Percentiles rank a stretch among this genome's conserved stretches.
Conservation (phyloP, 805 yeast genomes). For the Wickerhamiella occidentalis region DNA sequence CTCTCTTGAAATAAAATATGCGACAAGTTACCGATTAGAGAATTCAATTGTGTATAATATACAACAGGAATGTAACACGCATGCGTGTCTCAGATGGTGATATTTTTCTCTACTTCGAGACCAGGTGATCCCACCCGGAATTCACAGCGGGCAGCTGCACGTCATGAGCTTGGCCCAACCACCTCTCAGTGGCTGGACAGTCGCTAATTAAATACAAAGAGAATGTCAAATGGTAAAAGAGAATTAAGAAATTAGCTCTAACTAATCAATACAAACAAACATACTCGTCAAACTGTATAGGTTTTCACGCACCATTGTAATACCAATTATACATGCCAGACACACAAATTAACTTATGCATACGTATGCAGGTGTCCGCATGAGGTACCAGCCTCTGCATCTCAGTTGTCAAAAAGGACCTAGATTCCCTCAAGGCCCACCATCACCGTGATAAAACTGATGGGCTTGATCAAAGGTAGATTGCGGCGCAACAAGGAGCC, state of each 20-base stretch:
- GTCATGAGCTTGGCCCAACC: not conserved
- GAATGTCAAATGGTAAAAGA: too few species aligned
- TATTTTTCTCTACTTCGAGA: not conserved
- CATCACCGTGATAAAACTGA: not conserved
- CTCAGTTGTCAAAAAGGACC: not conserved
- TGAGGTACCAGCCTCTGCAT: constrained; percentile 9
- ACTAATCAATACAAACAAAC: not conserved
- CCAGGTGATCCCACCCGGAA: not conserved
- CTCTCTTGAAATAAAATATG: too few species aligned
- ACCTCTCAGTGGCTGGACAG: not conserved
- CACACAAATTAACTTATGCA: constrained; percentile 2
- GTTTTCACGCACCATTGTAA: not conserved
- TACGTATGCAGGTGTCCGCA: constrained; percentile 5
- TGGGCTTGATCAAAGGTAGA: constrained; percentile 8
- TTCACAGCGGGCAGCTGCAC: not conserved
- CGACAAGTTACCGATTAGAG: too few species aligned
- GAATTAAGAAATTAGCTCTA: not conserved
- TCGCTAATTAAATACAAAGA: too few species aligned
- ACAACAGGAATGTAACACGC: not conserved
- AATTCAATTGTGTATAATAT: not conserved
- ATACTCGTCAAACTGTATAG: not conserved
- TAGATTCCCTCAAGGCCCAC: not conserved
- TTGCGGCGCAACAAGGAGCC: constrained; percentile 3
- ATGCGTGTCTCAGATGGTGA: not conserved
- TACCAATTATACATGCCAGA: constrained; percentile 1